These are phyloP conservation scores for Dothiorella sarmentorum DNA, from an alignment of 2,329 filamentous ascomycete species.

Conservation along the genomic window DNA sequence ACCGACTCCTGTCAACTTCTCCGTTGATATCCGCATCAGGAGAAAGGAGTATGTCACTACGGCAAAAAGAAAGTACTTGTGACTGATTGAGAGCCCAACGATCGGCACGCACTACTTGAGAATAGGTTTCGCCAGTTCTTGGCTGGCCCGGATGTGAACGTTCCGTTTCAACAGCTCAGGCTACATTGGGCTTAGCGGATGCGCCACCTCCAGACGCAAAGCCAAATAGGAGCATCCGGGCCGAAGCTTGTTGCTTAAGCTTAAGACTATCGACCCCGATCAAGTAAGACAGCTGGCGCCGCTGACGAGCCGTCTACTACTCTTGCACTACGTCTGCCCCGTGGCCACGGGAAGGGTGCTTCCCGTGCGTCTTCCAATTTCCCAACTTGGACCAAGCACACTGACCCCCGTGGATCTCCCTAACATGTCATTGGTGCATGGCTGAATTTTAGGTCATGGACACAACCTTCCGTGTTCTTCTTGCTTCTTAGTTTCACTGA, in stretches of 20 bases:
- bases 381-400: not conserved
- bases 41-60: no score
- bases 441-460: no score
- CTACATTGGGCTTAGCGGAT: not conserved
- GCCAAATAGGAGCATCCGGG: not conserved
- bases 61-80: no score
- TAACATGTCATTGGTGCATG: not conserved
- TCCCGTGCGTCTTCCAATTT: conserved; percentile 1
- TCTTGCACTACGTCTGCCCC: not conserved
- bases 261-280: not conserved
- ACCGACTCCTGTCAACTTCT: not conserved
- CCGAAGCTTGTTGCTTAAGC: conserved; percentile 8
- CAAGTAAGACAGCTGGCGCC: not conserved
- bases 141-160: not conserved
- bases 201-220: not conserved
- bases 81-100: no score
- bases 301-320: not conserved
- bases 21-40: not conserved
- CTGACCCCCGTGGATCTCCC: not conserved
- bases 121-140: not conserved
- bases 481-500: not conserved
- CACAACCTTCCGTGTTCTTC: not conserved
- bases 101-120: no score
- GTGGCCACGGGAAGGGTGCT: not conserved
- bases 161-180: not conserved